Percentiles rank a stretch among this genome's conserved stretches.
Evolutionary conservation across 306 rosid species (phyloP).

Genomic region (Quercus agrifolia): DNA sequence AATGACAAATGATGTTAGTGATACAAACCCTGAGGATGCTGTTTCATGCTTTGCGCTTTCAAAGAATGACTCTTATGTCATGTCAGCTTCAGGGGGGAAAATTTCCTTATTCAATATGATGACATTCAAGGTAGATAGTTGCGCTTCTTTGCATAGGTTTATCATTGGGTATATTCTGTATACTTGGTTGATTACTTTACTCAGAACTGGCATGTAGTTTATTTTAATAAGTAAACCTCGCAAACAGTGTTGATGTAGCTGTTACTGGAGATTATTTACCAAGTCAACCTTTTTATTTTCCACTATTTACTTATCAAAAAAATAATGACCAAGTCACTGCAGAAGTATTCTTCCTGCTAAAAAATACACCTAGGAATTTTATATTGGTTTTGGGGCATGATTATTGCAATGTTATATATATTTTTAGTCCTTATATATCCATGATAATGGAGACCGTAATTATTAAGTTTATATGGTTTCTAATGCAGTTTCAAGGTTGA

Average conservation of each 20-base stretch:
- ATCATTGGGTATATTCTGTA: slow-evolving; percentile 1
- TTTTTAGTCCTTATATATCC: too few species aligned
- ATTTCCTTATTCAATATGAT: slow-evolving; percentile 98
- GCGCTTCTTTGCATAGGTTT: slow-evolving; percentile 14
- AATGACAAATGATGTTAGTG: slow-evolving; percentile 93
- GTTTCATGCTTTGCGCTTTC: slow-evolving; percentile 98
- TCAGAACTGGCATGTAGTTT: neutral
- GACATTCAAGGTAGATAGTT: slow-evolving; percentile 96
- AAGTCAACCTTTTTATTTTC: neutral
- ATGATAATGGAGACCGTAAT: too few species aligned
- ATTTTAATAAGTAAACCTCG: too few species aligned
- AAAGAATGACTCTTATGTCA: slow-evolving; percentile 93
- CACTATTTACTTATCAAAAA: too few species aligned
- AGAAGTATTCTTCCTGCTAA: neutral
- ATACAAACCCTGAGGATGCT: slow-evolving; percentile 91
- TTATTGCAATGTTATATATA: neutral
- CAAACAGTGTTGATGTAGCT: neutral
- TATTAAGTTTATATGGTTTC: neutral
- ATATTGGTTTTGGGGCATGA: neutral
- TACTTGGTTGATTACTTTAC: neutral
- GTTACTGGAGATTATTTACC: neutral
- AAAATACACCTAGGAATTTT: neutral
- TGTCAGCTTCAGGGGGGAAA: slow-evolving; percentile 99
- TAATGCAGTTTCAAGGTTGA: neutral
- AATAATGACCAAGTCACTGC: neutral